These are phyloP conservation scores for Aspergillus tamarii DNA, from an alignment of 2,329 filamentous ascomycete genomes.

Conservation along the genomic window DNA sequence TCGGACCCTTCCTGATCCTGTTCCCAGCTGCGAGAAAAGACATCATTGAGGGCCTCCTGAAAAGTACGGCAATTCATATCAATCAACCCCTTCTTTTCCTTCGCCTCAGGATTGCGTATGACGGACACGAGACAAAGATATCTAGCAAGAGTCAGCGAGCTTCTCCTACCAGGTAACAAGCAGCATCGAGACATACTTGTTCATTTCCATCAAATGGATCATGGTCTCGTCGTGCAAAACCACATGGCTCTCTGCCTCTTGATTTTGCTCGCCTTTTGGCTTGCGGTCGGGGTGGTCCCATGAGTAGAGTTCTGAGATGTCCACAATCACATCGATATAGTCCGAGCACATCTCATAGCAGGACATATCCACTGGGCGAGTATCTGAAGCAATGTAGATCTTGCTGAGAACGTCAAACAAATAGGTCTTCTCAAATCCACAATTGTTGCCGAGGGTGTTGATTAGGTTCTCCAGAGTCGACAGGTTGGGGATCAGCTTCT, in stretches of 20 bases:
- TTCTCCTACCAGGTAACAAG: background rate
- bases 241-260: slow-evolving; percentile 65
- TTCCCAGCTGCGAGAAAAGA: slow-evolving; percentile 59
- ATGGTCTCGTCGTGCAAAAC: slow-evolving; percentile 63
- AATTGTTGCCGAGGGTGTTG: slow-evolving; percentile 90
- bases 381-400: slow-evolving; percentile 97
- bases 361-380: slow-evolving; percentile 87
- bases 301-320: slow-evolving; percentile 93
- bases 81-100: slow-evolving; percentile 66
- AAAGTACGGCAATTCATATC: slow-evolving; percentile 69
- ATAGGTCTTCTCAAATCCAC: slow-evolving; percentile 96
- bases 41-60: slow-evolving; percentile 64
- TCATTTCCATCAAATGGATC: slow-evolving; percentile 70
- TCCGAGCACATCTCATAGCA: slow-evolving; percentile 98
- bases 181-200: slow-evolving; percentile 56
- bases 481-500: slow-evolving; percentile 92
- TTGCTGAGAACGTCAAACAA: slow-evolving; percentile 97
- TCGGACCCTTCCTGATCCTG: slow-evolving; percentile 34
- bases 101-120: slow-evolving; percentile 66
- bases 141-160: slow-evolving; percentile 40
- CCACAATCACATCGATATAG: slow-evolving; percentile 97
- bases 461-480: slow-evolving; percentile 91
- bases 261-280: slow-evolving; percentile 48
- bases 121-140: slow-evolving; percentile 67
- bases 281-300: slow-evolving; percentile 59